A percentile compares a stretch with the other conserved stretches of the same genome.
phyloP scores from a whole-genome alignment of 148 eudicot species.

The Fagopyrum tataricum region DNA sequence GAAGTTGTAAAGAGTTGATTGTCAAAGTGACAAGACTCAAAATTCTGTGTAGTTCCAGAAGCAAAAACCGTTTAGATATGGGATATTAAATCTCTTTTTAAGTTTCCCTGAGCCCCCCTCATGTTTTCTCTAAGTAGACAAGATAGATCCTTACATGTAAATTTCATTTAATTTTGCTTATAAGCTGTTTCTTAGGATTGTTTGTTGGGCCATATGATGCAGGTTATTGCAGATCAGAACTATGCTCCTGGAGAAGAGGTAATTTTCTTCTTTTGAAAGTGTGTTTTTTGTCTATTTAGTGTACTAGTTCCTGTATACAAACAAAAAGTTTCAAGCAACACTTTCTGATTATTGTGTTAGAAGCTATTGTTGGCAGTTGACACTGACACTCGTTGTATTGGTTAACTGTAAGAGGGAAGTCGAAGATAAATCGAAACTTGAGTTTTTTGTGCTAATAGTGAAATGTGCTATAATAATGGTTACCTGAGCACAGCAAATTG shows the following conservation, averaged over 20 bases:
- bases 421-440: too few species aligned
- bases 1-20: background rate
- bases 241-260: slow-evolving; percentile 82
- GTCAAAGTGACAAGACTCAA: background rate
- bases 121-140: background rate
- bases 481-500: too few species aligned
- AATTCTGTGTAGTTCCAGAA: background rate
- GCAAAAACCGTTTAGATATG: slow-evolving; percentile 5
- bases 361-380: too few species aligned
- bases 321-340: too few species aligned
- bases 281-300: background rate
- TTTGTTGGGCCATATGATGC: slow-evolving; percentile 9
- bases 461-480: too few species aligned
- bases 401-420: too few species aligned
- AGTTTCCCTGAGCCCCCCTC: background rate
- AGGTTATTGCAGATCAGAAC: slow-evolving; percentile 78
- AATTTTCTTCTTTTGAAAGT: background rate
- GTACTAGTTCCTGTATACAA: background rate
- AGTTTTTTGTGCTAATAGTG: too few species aligned
- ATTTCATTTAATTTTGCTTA: background rate
- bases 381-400: too few species aligned
- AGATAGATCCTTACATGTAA: background rate
- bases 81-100: background rate
- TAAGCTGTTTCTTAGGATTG: background rate
- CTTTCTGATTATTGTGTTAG: too few species aligned